Percentiles rank a stretch among this genome's conserved stretches.
phyloP scores from a whole-genome alignment of 306 rosid genomes.

The Castanea mollissima region DNA sequence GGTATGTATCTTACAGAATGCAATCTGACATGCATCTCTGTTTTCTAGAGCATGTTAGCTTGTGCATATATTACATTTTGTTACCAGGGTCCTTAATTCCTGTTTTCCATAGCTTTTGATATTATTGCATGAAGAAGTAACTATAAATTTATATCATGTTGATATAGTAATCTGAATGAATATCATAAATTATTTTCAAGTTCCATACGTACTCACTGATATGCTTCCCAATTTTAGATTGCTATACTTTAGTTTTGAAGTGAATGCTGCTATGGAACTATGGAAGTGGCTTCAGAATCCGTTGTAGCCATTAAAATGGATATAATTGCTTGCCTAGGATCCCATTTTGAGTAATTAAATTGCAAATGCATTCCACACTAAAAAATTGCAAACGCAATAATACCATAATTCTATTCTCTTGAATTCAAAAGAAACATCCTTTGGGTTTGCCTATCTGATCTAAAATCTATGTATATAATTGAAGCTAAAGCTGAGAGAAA shows the following conservation, averaged over 20 bases:
- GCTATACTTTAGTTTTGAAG: not conserved
- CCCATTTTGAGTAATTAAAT: too few relatives aligned
- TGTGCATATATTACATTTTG: not conserved
- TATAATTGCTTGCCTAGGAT: not conserved
- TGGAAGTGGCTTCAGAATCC: not conserved
- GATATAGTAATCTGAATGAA: not conserved
- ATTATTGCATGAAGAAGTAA: not conserved
- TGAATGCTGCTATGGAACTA: not conserved
- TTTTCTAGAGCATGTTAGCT: not conserved
- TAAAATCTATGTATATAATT: too few relatives aligned
- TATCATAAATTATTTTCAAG: not conserved
- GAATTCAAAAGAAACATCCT: too few relatives aligned
- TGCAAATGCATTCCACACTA: too few relatives aligned
- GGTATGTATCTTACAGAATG: slow-evolving; percentile 42
- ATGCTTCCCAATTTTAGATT: not conserved
- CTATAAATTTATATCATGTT: not conserved
- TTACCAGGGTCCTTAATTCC: not conserved
- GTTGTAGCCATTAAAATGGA: not conserved
- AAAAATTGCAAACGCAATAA: too few relatives aligned
- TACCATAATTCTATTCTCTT: too few relatives aligned
- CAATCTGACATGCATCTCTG: not conserved
- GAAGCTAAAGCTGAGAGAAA: too few relatives aligned
- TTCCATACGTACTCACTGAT: not conserved
- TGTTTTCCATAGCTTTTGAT: not conserved
- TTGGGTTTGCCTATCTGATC: too few relatives aligned